Percentiles rank a stretch among this genome's conserved stretches.
phyloP scores from a whole-genome alignment of 768 basidiomycete species.

The Amanita polypyramis region DNA sequence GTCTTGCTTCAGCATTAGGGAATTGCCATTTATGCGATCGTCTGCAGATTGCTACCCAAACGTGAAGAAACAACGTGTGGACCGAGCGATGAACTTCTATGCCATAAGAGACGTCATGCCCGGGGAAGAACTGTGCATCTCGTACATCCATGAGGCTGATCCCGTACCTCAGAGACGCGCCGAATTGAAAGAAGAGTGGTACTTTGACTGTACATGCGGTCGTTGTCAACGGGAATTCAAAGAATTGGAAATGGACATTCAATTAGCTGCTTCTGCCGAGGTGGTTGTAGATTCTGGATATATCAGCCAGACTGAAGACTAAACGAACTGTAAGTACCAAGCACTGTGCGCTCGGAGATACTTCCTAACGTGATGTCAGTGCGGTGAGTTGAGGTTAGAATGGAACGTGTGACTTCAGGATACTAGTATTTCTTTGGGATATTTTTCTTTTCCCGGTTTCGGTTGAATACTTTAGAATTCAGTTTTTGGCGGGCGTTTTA shows the following conservation, averaged over 20 bases:
- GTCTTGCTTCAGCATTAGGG: conserved; percentile 11
- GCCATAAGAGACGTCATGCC: conserved; percentile 21
- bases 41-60: conserved; percentile 12
- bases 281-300: conserved; percentile 5
- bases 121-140: conserved; percentile 37
- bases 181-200: conserved; percentile 14
- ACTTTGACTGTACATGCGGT: conserved; percentile 16
- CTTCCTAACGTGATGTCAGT: neutral
- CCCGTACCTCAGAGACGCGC: conserved; percentile 10
- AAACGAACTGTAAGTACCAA: neutral
- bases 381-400: too few species aligned
- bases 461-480: too few species aligned
- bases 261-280: neutral
- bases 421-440: too few species aligned
- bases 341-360: neutral
- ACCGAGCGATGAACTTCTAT: conserved; percentile 28
- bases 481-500: too few species aligned
- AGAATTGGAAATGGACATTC: neutral
- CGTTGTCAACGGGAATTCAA: conserved; percentile 14
- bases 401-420: too few species aligned
- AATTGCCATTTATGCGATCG: neutral
- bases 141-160: conserved; percentile 25
- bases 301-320: conserved; percentile 1
- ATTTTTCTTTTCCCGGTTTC: too few species aligned
- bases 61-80: conserved; percentile 26